phyloP scores from a whole-genome alignment of 2,329 filamentous ascomycete genomes.

The Penicillium sumatraense region DNA sequence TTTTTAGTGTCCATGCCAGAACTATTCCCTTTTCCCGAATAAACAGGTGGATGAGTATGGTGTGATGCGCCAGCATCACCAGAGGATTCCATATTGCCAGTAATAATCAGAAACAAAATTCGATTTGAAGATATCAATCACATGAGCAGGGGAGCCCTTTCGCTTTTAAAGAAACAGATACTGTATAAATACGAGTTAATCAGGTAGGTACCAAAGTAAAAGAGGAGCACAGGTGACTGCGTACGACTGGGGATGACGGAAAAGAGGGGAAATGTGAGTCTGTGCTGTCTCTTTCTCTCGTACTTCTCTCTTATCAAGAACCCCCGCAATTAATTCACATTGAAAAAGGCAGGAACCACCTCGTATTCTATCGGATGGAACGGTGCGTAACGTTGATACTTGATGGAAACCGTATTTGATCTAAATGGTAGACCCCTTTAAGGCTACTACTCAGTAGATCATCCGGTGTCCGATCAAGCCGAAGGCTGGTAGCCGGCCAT shows the following conservation, averaged over 20 bases:
- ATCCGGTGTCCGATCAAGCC: neutral
- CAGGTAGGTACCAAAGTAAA: too few relatives aligned
- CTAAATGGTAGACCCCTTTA: too few relatives aligned
- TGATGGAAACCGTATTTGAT: neutral
- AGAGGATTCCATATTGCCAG: neutral
- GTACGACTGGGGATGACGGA: neutral
- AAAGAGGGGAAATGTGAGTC: neutral
- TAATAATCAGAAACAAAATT: neutral
- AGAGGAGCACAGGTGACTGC: neutral
- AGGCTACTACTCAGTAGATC: neutral
- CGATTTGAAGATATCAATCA: neutral
- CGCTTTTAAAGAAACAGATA: too few relatives aligned
- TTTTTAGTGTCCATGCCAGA: constrained; percentile 2
- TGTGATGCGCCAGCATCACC: neutral
- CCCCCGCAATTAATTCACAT: neutral
- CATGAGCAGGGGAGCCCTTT: neutral
- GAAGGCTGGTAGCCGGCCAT: too few relatives aligned
- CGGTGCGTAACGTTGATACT: neutral
- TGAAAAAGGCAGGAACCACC: neutral
- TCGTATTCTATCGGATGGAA: neutral
- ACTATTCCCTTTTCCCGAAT: neutral
- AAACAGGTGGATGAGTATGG: neutral
- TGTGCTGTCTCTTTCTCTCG: neutral
- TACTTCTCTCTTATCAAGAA: neutral
- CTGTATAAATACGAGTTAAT: too few relatives aligned